Base-by-base conservation (phyloP, 768 basidiomycete species). In the Tricholoma saponaceum region DNA sequence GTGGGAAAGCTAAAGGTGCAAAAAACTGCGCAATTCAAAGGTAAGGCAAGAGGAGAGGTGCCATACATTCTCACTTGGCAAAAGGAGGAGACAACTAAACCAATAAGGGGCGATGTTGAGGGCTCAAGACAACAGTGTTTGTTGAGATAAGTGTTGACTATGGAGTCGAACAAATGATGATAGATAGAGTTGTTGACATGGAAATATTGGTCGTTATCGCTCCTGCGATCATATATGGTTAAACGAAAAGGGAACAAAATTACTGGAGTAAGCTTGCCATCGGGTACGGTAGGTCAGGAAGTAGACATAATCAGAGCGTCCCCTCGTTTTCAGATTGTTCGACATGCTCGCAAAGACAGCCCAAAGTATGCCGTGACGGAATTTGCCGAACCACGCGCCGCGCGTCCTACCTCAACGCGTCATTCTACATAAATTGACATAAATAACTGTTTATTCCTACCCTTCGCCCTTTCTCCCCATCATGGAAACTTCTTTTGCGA, bases 401-500 rank as follows among this genome's bases (percentile, higher is more conserved):
- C 22, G 41, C 41, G 26, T 46, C 22, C 44, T 44, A 25, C 56
- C n/a, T 59, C 57, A 62, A 66, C 67, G 64, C 65, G 65, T 64
- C 60, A 61, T 61, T 60, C 58, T 28, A 28, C 28, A 8, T 32
- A 6, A 3, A 32, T 32, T n/a, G n/a, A n/a, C n/a, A n/a, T n/a
- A n/a, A n/a, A n/a, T n/a, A n/a, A 57, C 37, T 52, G 1, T 9
- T 37, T 57, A 43, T 54, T 47, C 57, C 20, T 54, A 3, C 1
- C 12, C 18, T 43, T 8, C 8, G 8, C 18, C 18, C n/a, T 47
- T 25, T 25, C 26, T 28, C 18, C 58, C 52, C 22, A 62, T 8
- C 60, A 95, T 97, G 93, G 94, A 97, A 69, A 90, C 86, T 53
- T 92, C 92, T 16, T 95, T 98, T 70, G 94, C 89, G 35, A 69